These are phyloP conservation scores for Cyclostephanos invisitatus DNA, from an alignment of 108 stramenopile species.

Conservation along the genomic window DNA sequence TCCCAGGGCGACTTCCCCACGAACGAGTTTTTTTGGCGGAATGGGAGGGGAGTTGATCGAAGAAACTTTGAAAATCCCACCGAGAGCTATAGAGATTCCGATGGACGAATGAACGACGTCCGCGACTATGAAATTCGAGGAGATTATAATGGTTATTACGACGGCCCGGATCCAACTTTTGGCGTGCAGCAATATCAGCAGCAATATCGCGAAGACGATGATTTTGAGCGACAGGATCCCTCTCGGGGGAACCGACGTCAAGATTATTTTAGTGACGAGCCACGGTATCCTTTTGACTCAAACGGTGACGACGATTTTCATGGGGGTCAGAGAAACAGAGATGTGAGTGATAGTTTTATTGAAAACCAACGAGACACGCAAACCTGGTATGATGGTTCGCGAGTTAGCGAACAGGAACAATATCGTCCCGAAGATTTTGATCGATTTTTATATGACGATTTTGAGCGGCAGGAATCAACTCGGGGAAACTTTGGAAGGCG, in stretches of 20 bases:
- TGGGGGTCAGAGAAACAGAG: not conserved
- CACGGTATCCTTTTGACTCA: not conserved
- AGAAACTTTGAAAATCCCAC: not conserved
- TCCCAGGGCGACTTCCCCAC: not conserved
- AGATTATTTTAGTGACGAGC: not conserved
- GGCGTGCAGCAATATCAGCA: conserved; percentile 2
- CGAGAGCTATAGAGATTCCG: not conserved
- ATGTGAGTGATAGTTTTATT: not conserved
- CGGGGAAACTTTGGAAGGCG: not conserved
- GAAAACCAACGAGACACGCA: too few species aligned
- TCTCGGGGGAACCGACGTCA: not conserved
- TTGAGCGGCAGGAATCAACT: not conserved
- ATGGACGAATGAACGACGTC: not conserved
- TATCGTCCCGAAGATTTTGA: not conserved
- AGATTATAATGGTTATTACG: not conserved
- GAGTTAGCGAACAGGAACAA: too few species aligned
- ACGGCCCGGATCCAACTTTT: not conserved
- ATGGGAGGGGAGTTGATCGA: not conserved
- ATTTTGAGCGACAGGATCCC: conserved; percentile 1
- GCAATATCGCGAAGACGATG: not conserved
- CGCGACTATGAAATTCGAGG: not conserved
- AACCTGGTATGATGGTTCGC: too few species aligned
- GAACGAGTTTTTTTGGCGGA: not conserved
- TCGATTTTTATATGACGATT: not conserved
- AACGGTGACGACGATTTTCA: not conserved